Evolutionary conservation across 2,329 filamentous ascomycete species (phyloP).

Genomic region (Fusarium paranaense): DNA sequence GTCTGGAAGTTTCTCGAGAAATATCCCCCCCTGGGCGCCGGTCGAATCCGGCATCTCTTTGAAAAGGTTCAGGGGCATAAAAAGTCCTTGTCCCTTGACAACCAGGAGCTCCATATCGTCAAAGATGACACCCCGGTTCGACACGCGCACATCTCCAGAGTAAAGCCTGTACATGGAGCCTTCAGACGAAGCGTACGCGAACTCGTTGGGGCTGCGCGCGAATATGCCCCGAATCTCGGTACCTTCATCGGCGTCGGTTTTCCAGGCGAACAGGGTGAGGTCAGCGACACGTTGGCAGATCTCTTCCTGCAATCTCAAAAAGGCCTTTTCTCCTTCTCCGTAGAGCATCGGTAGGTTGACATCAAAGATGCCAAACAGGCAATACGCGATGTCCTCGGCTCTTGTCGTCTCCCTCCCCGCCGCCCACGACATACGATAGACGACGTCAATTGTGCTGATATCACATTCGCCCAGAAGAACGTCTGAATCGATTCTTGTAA

Average conservation of each 20-base stretch:
- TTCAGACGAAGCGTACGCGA: not conserved
- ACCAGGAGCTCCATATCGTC: not conserved
- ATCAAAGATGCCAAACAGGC: constrained; percentile 11
- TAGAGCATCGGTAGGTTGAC: constrained; percentile 18
- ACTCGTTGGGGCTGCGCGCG: not conserved
- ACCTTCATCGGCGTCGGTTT: not conserved
- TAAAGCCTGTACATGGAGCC: not conserved
- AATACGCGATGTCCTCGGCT: constrained; percentile 11
- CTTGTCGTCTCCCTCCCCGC: not conserved
- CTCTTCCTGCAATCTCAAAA: constrained; percentile 11
- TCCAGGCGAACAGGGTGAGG: not conserved
- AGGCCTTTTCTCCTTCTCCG: constrained; percentile 6
- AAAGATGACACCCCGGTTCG: not conserved
- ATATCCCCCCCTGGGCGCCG: not conserved
- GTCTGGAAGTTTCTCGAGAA: not conserved
- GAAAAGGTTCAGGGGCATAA: not conserved
- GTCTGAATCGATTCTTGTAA: not conserved
- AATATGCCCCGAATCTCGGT: not conserved
- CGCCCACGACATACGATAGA: constrained; percentile 12
- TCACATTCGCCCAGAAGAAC: not conserved
- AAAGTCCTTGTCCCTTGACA: not conserved
- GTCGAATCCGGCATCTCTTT: rapidly evolving
- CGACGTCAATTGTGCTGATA: not conserved
- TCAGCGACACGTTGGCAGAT: not conserved
- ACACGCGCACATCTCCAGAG: not conserved